phyloP scores from a whole-genome alignment of 305 asterid genomes.

The Fraxinus ornus region DNA sequence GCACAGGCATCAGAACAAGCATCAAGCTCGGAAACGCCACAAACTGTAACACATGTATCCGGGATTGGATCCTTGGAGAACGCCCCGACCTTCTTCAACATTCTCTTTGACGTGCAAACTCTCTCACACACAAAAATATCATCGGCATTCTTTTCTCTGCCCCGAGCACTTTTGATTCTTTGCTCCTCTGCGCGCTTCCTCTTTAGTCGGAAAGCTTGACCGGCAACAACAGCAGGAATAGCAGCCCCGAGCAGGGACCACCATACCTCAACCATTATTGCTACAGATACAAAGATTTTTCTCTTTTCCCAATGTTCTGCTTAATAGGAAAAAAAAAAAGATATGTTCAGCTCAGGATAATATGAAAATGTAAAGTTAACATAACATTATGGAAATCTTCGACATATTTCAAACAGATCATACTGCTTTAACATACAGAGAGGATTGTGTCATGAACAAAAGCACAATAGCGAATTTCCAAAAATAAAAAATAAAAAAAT shows the following conservation, averaged over 20 bases:
- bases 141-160: conserved; percentile 80
- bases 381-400: not conserved
- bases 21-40: conserved; percentile 94
- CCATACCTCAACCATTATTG: conserved; percentile 82
- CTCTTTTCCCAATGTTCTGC: not conserved
- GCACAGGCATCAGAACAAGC: conserved; percentile 98
- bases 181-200: conserved; percentile 73
- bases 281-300: conserved; percentile 8
- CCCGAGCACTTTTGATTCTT: conserved; percentile 64
- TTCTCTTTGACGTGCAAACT: conserved; percentile 91
- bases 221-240: conserved; percentile 70
- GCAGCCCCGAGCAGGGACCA: conserved; percentile 86
- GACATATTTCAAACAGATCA: not conserved
- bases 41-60: conserved; percentile 84
- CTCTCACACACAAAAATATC: conserved; percentile 92
- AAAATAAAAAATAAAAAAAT: no score
- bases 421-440: not conserved
- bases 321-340: no score
- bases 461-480: not conserved
- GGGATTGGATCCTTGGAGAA: conserved; percentile 95
- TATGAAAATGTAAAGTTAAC: not conserved
- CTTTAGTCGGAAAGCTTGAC: conserved; percentile 78
- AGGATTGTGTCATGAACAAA: not conserved
- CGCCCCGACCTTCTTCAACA: conserved; percentile 90
- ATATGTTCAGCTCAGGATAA: not conserved